These are phyloP conservation scores for Rubia tinctorum DNA, from an alignment of 305 asterid species.

Conservation along the genomic window DNA sequence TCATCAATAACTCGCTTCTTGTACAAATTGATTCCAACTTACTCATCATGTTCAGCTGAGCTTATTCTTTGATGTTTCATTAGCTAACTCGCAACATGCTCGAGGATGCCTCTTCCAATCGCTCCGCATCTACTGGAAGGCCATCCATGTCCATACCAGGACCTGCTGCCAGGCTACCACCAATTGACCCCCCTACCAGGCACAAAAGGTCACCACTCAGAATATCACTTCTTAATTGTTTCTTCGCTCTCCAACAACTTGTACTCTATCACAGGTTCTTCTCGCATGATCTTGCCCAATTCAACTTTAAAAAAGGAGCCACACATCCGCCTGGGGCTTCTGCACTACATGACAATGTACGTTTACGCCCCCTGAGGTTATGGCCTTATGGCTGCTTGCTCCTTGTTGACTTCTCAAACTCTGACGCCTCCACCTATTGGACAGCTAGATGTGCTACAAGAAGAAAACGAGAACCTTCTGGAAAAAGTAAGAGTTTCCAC, in stretches of 20 bases:
- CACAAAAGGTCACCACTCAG: too few species aligned
- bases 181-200: slow-evolving; percentile 67
- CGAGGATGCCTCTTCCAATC: slow-evolving; percentile 63
- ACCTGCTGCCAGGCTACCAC: slow-evolving; percentile 63
- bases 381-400: slow-evolving; percentile 10
- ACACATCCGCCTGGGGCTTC: slow-evolving; percentile 75
- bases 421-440: slow-evolving; percentile 29
- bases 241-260: slow-evolving; percentile 2
- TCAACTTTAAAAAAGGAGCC: slow-evolving; percentile 45
- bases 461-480: slow-evolving; percentile 78
- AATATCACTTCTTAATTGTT: too few species aligned
- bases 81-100: slow-evolving; percentile 50
- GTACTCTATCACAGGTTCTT: slow-evolving; percentile 56
- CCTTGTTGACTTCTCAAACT: slow-evolving; percentile 20
- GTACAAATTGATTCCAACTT: too few species aligned
- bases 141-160: slow-evolving; percentile 56
- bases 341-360: slow-evolving; percentile 85
- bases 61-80: slow-evolving; percentile 16
- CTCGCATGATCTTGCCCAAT: slow-evolving; percentile 60
- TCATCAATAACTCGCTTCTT: too few species aligned
- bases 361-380: slow-evolving; percentile 18
- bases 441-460: slow-evolving; percentile 95
- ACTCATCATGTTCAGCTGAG: too few species aligned
- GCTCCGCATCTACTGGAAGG: slow-evolving; percentile 83
- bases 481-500: slow-evolving; percentile 58